Base-by-base conservation (phyloP, 208 protist genomes). In the Willaertia magna region DNA sequence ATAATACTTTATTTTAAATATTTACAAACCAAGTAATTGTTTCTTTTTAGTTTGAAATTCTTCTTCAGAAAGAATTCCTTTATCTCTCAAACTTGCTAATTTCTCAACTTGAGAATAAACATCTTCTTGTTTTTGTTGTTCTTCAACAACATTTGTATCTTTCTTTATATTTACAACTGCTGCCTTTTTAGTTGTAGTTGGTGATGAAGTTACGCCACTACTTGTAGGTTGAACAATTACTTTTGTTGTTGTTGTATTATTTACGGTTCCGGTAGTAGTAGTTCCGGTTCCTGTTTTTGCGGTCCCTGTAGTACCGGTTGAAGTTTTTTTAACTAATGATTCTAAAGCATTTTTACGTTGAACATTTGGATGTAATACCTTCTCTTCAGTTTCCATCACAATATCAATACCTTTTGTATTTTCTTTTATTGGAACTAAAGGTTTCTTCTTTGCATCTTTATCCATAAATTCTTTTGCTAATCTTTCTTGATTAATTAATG, bases 1-100 rank as follows among this genome's bases (percentile, higher is more conserved):
- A n/a, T n/a, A n/a, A n/a, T n/a, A n/a, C n/a, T n/a, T n/a, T n/a
- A n/a, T n/a, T n/a, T n/a, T n/a, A n/a, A n/a, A n/a, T n/a, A 34
- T 26, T 83, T 83, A 83, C 22, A 83, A 55, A 20, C 78, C 78
- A 4, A 83, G 34, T 22, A 83, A 1, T 83, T 83, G 78, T 26
- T 83, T 83, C 78, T 83, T 83, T n/a, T 83, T 83, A n/a, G n/a
- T 9, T 30, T 83, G 46, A 55, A 83, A 83, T 26, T 83, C 78
- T 52, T 83, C 9, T 39, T 55, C 9, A 39, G 78, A 55, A 18
- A 83, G 14, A 14, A 83, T 55, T 22, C 78, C 78, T 26, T 34
- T 40, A 26, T 83, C 46, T 7, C 43, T 6, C 34, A 83, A 55
- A 20, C 18, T 20, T 42, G 78, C 78, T 18, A 55, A 83, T 42